These are phyloP conservation scores for Truncatella angustata DNA, from an alignment of 2,329 filamentous ascomycete genomes.

Conservation along the genomic window DNA sequence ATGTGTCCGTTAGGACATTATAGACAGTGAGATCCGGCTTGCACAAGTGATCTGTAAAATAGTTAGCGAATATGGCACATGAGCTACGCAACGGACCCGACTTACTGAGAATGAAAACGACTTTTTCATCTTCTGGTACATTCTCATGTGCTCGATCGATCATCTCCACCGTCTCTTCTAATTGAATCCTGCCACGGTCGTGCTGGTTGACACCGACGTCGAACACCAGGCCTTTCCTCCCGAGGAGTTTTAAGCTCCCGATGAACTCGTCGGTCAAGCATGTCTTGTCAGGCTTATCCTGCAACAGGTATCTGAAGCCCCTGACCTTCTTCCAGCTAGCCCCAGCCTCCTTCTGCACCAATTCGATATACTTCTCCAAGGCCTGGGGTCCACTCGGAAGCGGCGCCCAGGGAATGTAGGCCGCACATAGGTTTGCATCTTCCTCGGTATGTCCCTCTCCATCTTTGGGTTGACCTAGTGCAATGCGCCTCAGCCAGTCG, in stretches of 20 bases:
- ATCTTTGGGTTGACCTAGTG: conserved; percentile 53
- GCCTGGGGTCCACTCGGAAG: conserved; percentile 61
- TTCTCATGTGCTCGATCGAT: conserved; percentile 64
- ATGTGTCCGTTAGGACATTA: conserved; percentile 51
- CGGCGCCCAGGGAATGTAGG: conserved; percentile 83
- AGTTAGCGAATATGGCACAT: background rate
- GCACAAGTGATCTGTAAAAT: conserved; percentile 77
- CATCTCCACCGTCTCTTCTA: conserved; percentile 70
- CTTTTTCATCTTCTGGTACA: conserved; percentile 56
- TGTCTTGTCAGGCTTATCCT: conserved; percentile 68
- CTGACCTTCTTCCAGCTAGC: conserved; percentile 65
- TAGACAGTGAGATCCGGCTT: conserved; percentile 74
- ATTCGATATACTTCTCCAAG: conserved; percentile 63
- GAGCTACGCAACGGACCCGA: conserved; percentile 19
- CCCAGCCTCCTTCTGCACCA: conserved; percentile 61
- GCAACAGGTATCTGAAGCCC: conserved; percentile 81
- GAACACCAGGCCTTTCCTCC: conserved; percentile 64
- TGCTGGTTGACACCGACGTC: conserved; percentile 83
- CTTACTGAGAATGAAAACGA: conserved; percentile 69
- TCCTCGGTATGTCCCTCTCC: conserved; percentile 56
- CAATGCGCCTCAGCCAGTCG: conserved; percentile 64
- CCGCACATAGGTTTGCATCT: conserved; percentile 59
- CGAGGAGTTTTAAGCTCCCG: conserved; percentile 63
- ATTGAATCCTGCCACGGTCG: conserved; percentile 70
- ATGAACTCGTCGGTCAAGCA: conserved; percentile 65